Percentiles rank a stretch among this genome's conserved stretches.
Conservation (phyloP, 2,329 filamentous ascomycete genomes). For the Xylaria hypoxylon region DNA sequence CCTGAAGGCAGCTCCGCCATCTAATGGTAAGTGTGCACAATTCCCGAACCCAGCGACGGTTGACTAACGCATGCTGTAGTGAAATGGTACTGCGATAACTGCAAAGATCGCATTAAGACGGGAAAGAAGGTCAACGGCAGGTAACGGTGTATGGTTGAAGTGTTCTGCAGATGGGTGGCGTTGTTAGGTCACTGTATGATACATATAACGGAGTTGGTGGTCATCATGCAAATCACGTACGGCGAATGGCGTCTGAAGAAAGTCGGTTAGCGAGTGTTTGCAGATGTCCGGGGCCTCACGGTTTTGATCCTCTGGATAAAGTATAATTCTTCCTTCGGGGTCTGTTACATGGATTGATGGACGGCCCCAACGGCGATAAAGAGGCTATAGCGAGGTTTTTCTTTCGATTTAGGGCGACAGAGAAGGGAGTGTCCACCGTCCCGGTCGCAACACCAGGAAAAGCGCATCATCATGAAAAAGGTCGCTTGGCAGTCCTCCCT, state of each 20-base stretch:
- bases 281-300: conserved; percentile 19
- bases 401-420: neutral
- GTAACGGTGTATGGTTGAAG: conserved; percentile 47
- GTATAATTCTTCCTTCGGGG: conserved; percentile 23
- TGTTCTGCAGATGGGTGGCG: conserved; percentile 12
- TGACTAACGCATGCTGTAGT: conserved; percentile 60
- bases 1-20: conserved; percentile 80
- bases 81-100: conserved; percentile 87
- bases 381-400: conserved; percentile 10
- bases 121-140: conserved; percentile 65
- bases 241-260: conserved; percentile 36
- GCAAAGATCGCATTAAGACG: conserved; percentile 73
- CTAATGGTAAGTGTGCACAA: conserved; percentile 70
- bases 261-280: conserved; percentile 30
- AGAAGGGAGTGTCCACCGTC: neutral
- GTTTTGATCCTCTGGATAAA: conserved; percentile 31
- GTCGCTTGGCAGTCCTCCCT: neutral
- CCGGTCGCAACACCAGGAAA: neutral
- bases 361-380: conserved; percentile 5
- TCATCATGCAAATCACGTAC: conserved; percentile 27
- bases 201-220: conserved; percentile 38
- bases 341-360: conserved; percentile 2
- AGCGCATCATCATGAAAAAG: neutral
- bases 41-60: conserved; percentile 32
- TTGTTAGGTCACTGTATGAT: conserved; percentile 27